A percentile compares a stretch with the other conserved stretches of the same genome.
Evolutionary conservation across 306 rosid genomes (phyloP).

Genomic region (Casuarina cunninghamiana): DNA sequence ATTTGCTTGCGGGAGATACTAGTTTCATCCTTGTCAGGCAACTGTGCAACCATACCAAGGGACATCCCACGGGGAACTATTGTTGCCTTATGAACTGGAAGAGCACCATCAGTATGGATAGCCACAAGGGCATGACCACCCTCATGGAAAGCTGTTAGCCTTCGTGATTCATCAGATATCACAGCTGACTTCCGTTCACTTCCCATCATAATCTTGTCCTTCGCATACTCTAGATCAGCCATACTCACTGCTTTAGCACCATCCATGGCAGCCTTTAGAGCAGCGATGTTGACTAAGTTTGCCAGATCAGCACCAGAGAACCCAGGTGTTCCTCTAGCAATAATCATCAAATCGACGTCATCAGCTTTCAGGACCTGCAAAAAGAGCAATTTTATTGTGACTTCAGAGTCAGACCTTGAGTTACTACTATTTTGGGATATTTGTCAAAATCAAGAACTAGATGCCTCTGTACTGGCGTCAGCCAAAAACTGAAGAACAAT

Average conservation of each 20-base stretch:
- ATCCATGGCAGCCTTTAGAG: constrained; percentile 89
- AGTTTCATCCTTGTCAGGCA: constrained; percentile 77
- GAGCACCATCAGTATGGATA: constrained; percentile 78
- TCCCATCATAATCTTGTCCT: constrained; percentile 93
- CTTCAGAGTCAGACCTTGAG: constrained; percentile 8
- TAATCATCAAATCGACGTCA: constrained; percentile 77
- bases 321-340: constrained; percentile 87
- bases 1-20: constrained; percentile 69
- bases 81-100: constrained; percentile 88
- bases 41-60: constrained; percentile 87
- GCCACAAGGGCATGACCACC: constrained; percentile 97
- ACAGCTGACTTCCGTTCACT: constrained; percentile 87
- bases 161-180: constrained; percentile 70
- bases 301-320: constrained; percentile 96
- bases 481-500: background rate
- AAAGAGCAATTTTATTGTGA: constrained; percentile 5
- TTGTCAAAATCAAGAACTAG: background rate
- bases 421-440: background rate
- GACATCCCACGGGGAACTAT: constrained; percentile 89
- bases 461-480: background rate
- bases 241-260: constrained; percentile 81
- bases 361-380: constrained; percentile 73
- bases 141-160: constrained; percentile 79
- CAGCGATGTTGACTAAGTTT: constrained; percentile 82
- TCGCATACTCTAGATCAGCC: constrained; percentile 84